Percentiles rank a stretch among this genome's conserved stretches.
Evolutionary conservation across 768 basidiomycete species (phyloP).

Genomic region (Termitomyces sp.): DNA sequence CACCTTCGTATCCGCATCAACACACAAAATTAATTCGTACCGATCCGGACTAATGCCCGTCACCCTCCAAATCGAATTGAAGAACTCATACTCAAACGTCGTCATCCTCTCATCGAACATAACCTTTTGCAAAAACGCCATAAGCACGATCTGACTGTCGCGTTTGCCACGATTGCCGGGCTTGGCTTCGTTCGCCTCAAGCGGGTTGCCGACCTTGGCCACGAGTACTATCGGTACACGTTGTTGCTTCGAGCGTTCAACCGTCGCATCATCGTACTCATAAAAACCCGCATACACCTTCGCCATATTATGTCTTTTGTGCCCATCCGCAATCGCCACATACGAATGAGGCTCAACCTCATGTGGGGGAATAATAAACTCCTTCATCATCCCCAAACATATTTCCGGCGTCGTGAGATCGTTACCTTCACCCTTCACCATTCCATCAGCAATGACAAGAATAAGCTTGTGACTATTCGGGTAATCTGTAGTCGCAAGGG

Average conservation of each 20-base stretch:
- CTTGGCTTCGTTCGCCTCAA: slow-evolving; percentile 84
- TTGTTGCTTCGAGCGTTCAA: slow-evolving; percentile 91
- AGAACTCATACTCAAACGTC: slow-evolving; percentile 99
- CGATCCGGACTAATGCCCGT: slow-evolving; percentile 95
- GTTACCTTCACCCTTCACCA: slow-evolving; percentile 96
- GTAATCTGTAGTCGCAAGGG: slow-evolving; percentile 96
- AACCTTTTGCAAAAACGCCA: slow-evolving; percentile 97
- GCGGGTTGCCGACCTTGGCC: slow-evolving; percentile 91
- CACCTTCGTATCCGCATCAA: slow-evolving; percentile 97
- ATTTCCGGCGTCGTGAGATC: slow-evolving; percentile 90
- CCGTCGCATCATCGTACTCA: slow-evolving; percentile 85
- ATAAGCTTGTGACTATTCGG: slow-evolving; percentile 97
- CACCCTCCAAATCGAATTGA: slow-evolving; percentile 95
- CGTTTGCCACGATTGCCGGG: slow-evolving; percentile 99
- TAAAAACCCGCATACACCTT: slow-evolving; percentile 98
- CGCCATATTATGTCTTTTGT: slow-evolving; percentile 99
- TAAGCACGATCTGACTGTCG: slow-evolving; percentile 95
- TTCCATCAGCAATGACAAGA: slow-evolving; percentile 94
- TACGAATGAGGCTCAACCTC: slow-evolving; percentile 95
- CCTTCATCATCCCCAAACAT: slow-evolving; percentile 94
- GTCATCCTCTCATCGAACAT: slow-evolving; percentile 99
- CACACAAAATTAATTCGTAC: slow-evolving; percentile 92
- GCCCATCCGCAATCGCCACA: slow-evolving; percentile 98
- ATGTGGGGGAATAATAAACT: slow-evolving; percentile 70
- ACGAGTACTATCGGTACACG: slow-evolving; percentile 94